A percentile compares a stretch with the other conserved stretches of the same genome.
These are phyloP conservation scores for Crithidia thermophila DNA, from an alignment of 208 protist genomes.

Conservation along the genomic window DNA sequence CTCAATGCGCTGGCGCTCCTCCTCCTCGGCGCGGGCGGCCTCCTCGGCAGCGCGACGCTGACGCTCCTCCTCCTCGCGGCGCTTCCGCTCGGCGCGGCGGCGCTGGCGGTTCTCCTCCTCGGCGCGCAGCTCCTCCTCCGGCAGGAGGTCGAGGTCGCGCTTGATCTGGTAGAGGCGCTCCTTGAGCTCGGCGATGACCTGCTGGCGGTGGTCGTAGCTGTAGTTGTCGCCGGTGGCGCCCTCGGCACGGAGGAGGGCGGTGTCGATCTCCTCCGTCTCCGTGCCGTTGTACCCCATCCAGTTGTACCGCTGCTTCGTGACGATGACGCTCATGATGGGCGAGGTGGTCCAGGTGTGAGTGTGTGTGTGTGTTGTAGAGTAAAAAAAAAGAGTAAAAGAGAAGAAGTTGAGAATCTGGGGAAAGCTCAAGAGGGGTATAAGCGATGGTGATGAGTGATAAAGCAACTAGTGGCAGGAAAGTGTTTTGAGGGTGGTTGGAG, in stretches of 20 bases:
- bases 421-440: neutral
- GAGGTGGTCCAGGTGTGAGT: neutral
- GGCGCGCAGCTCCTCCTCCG: constrained; percentile 56
- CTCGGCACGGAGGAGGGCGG: constrained; percentile 42
- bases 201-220: constrained; percentile 66
- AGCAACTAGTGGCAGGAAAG: too few relatives aligned
- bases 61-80: constrained; percentile 34
- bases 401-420: neutral
- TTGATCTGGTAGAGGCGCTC: constrained; percentile 79
- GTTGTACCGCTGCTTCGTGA: constrained; percentile 78
- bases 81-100: constrained; percentile 29
- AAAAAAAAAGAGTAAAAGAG: neutral
- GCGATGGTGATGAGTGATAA: too few relatives aligned
- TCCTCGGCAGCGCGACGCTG: constrained; percentile 17
- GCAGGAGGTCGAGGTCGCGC: constrained; percentile 74
- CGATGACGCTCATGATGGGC: constrained; percentile 44
- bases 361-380: neutral
- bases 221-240: constrained; percentile 35
- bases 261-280: constrained; percentile 59
- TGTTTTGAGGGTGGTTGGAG: too few relatives aligned
- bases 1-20: constrained; percentile 39
- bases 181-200: constrained; percentile 60
- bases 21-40: constrained; percentile 19
- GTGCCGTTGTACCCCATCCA: constrained; percentile 90
- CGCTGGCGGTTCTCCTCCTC: constrained; percentile 44